phyloP scores from a whole-genome alignment of 2,329 filamentous ascomycete species.

The Blumeriella jaapii region DNA sequence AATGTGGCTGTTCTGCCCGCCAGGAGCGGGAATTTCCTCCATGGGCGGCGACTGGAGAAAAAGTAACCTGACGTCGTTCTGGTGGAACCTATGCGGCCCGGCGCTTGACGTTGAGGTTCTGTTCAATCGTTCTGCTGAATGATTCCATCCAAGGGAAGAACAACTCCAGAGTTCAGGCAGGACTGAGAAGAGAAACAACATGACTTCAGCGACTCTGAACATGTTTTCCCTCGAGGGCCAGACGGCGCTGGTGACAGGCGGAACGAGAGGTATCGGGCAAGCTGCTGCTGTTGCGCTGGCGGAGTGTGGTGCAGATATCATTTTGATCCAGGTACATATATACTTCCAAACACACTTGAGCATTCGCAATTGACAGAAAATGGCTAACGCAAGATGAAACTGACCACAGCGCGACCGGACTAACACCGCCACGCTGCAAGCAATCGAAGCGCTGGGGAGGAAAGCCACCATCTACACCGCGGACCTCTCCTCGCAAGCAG shows the following conservation, averaged over 20 bases:
- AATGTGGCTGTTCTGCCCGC: not conserved
- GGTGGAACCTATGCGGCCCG: too few species aligned
- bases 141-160: not conserved
- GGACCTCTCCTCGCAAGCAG: conserved; percentile 51
- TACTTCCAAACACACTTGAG: too few species aligned
- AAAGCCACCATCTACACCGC: conserved; percentile 56
- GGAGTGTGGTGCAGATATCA: conserved; percentile 30
- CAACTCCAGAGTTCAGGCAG: not conserved
- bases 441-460: conserved; percentile 54
- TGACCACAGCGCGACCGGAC: conserved; percentile 21
- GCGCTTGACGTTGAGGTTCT: not conserved
- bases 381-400: too few species aligned
- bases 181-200: conserved; percentile 4
- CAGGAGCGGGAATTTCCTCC: conserved; percentile 4
- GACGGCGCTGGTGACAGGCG: conserved; percentile 30
- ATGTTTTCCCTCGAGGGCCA: conserved; percentile 29
- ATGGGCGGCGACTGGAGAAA: not conserved
- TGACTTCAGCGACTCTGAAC: conserved; percentile 17
- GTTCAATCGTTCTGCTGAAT: not conserved
- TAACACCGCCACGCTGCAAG: conserved; percentile 40
- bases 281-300: conserved; percentile 29
- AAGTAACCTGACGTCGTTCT: not conserved
- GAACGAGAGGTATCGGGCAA: conserved; percentile 30
- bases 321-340: conserved; percentile 31
- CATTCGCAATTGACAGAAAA: too few species aligned